Conservation (phyloP, 495 filamentous ascomycete species). For the Neurospora tetrasperma region DNA sequence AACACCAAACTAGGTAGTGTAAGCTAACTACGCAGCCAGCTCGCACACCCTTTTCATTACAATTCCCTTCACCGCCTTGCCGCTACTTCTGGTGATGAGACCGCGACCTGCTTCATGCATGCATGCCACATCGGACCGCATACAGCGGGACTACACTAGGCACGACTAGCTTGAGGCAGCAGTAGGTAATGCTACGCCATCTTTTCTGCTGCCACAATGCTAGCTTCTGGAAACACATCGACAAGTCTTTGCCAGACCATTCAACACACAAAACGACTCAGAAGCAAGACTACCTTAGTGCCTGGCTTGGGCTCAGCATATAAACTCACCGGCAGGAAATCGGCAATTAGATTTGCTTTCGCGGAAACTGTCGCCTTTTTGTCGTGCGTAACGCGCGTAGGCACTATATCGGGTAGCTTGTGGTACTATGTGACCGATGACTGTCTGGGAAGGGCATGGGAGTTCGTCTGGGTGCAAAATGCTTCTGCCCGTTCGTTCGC, state of each 20-base stretch:
- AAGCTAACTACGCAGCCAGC: background rate
- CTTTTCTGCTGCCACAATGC: background rate
- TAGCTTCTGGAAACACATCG: background rate
- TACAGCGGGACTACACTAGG: background rate
- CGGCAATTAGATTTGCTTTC: background rate
- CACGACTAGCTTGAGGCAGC: background rate
- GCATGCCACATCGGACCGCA: background rate
- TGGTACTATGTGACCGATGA: background rate
- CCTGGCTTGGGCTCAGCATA: background rate
- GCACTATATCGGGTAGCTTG: background rate
- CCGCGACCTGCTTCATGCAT: background rate
- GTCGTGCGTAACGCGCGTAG: background rate
- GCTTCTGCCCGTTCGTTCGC: background rate
- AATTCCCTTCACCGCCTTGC: background rate
- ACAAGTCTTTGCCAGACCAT: background rate
- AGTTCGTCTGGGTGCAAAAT: background rate
- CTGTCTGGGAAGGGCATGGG: background rate
- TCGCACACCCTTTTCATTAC: background rate
- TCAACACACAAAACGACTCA: background rate
- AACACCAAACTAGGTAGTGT: background rate
- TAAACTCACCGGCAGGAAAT: background rate
- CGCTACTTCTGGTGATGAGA: background rate
- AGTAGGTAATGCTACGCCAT: background rate
- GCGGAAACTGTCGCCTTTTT: background rate
- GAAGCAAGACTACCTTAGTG: background rate